phyloP scores from a whole-genome alignment of 2,329 filamentous ascomycete genomes.

The Rhynchosporium agropyri region DNA sequence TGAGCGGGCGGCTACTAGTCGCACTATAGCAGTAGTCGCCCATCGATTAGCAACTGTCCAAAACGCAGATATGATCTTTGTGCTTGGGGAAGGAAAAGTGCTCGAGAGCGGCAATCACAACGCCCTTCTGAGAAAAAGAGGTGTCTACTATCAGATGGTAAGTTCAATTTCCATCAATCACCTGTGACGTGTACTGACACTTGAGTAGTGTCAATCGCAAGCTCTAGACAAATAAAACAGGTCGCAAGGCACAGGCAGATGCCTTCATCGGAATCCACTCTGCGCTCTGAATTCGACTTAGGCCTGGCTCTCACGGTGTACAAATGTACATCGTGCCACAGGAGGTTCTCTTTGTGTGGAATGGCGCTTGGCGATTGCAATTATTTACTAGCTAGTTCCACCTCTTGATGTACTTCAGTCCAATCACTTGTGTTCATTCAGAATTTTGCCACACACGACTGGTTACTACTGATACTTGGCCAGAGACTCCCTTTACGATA shows the following conservation, averaged over 20 bases:
- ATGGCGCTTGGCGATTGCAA: no score
- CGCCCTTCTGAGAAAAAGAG: slow-evolving; percentile 33
- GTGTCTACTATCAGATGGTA: slow-evolving; percentile 41
- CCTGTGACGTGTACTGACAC: no score
- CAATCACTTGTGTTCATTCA: slow-evolving; percentile 1
- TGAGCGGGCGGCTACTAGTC: slow-evolving; percentile 63
- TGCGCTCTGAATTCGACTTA: background rate
- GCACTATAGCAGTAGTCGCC: slow-evolving; percentile 77
- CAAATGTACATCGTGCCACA: background rate
- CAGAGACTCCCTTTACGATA: no score
- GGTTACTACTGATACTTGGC: no score
- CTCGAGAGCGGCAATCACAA: slow-evolving; percentile 38
- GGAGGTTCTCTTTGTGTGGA: no score
- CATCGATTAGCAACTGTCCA: slow-evolving; percentile 77
- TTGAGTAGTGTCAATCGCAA: slow-evolving; percentile 39
- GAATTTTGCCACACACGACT: no score
- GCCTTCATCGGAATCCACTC: background rate
- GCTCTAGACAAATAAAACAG: slow-evolving; percentile 38
- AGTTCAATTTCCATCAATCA: slow-evolving; percentile 34
- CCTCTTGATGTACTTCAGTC: slow-evolving; percentile 18
- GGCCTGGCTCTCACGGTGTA: slow-evolving; percentile 1
- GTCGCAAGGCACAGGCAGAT: background rate
- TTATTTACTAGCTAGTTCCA: background rate
- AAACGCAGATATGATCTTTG: slow-evolving; percentile 55
- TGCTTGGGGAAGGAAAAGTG: slow-evolving; percentile 38